Evolutionary conservation across 495 filamentous ascomycete genomes (phyloP).

Genomic region (Penicillium mononematosum): DNA sequence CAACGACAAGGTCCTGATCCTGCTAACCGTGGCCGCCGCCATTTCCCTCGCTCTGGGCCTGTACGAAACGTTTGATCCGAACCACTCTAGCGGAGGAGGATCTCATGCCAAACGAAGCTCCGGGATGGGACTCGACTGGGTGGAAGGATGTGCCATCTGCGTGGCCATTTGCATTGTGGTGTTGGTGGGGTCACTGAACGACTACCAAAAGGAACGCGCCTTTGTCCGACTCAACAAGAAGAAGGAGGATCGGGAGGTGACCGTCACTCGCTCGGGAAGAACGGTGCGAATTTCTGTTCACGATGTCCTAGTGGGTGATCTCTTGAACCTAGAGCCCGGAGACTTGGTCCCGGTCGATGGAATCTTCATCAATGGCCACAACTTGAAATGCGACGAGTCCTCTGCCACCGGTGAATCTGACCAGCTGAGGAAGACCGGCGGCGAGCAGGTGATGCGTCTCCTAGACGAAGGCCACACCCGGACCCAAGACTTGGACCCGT

Average conservation of each 20-base stretch:
- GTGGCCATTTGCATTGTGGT: slow-evolving; percentile 76
- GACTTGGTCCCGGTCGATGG: slow-evolving; percentile 83
- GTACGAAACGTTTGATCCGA: slow-evolving; percentile 37
- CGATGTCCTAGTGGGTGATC: slow-evolving; percentile 82
- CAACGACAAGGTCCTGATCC: slow-evolving; percentile 78
- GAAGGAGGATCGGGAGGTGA: slow-evolving; percentile 69
- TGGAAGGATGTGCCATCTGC: slow-evolving; percentile 76
- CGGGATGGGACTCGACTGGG: slow-evolving; percentile 57
- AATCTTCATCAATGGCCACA: slow-evolving; percentile 69
- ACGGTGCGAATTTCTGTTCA: slow-evolving; percentile 74
- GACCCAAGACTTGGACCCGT: slow-evolving; percentile 78
- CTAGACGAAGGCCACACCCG: slow-evolving; percentile 52
- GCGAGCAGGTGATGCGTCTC: too few relatives aligned
- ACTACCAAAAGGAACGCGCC: slow-evolving; percentile 76
- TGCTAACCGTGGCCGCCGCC: slow-evolving; percentile 74
- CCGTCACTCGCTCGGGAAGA: slow-evolving; percentile 75
- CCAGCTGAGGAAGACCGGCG: slow-evolving; percentile 65
- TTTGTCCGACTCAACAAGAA: slow-evolving; percentile 74
- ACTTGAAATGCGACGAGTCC: slow-evolving; percentile 80
- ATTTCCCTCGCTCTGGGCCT: slow-evolving; percentile 80
- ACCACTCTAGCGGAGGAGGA: slow-evolving; percentile 44
- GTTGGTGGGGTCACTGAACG: slow-evolving; percentile 69
- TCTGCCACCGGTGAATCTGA: slow-evolving; percentile 86
- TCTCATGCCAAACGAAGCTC: too few relatives aligned
- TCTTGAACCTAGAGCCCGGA: slow-evolving; percentile 81